Conservation (phyloP, 1,139 yeast species). For the Yamadazyma diddensiae region DNA sequence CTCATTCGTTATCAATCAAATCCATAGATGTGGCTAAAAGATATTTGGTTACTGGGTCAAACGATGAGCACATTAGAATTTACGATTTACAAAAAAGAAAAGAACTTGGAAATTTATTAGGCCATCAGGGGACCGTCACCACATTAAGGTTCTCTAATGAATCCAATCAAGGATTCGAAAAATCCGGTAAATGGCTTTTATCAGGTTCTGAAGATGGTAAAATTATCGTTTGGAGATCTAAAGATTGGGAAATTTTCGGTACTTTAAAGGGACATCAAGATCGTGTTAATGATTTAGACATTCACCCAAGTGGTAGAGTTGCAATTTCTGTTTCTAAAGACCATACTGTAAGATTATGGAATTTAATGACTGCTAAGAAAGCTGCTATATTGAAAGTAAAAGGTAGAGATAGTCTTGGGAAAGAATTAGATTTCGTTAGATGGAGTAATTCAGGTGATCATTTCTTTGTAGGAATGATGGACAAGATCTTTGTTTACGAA, state of each 20-base stretch:
- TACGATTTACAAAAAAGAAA: slow-evolving; percentile 93
- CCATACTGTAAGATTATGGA: slow-evolving; percentile 84
- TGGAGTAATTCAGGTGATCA: slow-evolving; percentile 63
- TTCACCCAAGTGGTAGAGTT: slow-evolving; percentile 90
- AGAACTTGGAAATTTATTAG: slow-evolving; percentile 85
- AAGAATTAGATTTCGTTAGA: slow-evolving; percentile 62
- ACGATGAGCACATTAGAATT: slow-evolving; percentile 92
- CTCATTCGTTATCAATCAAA: slow-evolving; percentile 86
- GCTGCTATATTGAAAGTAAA: slow-evolving; percentile 80
- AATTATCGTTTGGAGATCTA: slow-evolving; percentile 89
- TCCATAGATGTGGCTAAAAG: slow-evolving; percentile 80
- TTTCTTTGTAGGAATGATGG: slow-evolving; percentile 73
- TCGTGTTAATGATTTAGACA: slow-evolving; percentile 74
- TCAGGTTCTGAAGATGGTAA: slow-evolving; percentile 92
- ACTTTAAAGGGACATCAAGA: slow-evolving; percentile 83
- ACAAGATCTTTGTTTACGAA: slow-evolving; percentile 62
- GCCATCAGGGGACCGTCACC: slow-evolving; percentile 89
- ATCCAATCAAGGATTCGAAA: slow-evolving; percentile 17
- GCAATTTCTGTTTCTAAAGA: slow-evolving; percentile 90
- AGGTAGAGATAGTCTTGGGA: slow-evolving; percentile 63
- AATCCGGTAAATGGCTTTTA: slow-evolving; percentile 78
- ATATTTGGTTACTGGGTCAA: slow-evolving; percentile 89
- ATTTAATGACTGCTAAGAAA: slow-evolving; percentile 94
- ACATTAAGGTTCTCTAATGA: slow-evolving; percentile 67
- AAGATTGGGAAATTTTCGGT: slow-evolving; percentile 94